Percentiles rank a stretch among this genome's conserved stretches.
Conservation (phyloP, 345 rosid species). For the Rhodamnia rubescens region DNA sequence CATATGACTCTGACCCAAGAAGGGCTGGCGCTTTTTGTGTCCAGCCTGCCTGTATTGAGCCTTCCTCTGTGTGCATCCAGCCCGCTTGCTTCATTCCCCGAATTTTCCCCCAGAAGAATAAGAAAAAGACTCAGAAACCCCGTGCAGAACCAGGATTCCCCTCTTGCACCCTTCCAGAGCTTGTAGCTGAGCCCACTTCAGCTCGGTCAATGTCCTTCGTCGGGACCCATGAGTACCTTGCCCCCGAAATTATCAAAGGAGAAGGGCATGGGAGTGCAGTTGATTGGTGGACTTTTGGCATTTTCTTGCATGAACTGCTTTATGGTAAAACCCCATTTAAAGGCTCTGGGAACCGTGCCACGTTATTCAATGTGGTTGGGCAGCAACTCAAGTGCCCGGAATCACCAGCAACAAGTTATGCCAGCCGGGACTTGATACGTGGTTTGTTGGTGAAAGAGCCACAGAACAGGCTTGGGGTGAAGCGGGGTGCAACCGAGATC, state of each 20-base stretch:
- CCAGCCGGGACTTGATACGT: slow-evolving; percentile 76
- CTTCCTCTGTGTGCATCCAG: slow-evolving; percentile 74
- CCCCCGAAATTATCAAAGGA: slow-evolving; percentile 93
- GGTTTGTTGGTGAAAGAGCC: slow-evolving; percentile 93
- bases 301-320: slow-evolving; percentile 78
- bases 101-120: slow-evolving; percentile 64
- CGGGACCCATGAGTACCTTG: slow-evolving; percentile 96
- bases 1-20: slow-evolving; percentile 57
- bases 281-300: slow-evolving; percentile 99
- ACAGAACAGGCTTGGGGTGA: slow-evolving; percentile 79
- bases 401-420: slow-evolving; percentile 74
- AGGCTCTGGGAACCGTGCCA: slow-evolving; percentile 92
- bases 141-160: slow-evolving; percentile 40
- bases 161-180: slow-evolving; percentile 59
- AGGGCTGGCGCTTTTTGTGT: slow-evolving; percentile 65
- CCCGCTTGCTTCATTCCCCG: slow-evolving; percentile 86
- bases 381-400: slow-evolving; percentile 88
- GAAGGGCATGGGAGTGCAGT: slow-evolving; percentile 99
- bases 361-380: slow-evolving; percentile 87
- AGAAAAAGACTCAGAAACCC: slow-evolving; percentile 57
- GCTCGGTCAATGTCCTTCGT: slow-evolving; percentile 98
- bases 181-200: slow-evolving; percentile 89
- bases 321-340: slow-evolving; percentile 92
- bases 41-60: slow-evolving; percentile 90
- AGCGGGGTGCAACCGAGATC: slow-evolving; percentile 97